Percentiles rank a stretch among this genome's conserved stretches.
Evolutionary conservation across 192 early-diverging fungal species (phyloP).

Genomic region (Rhizoclosmatium globosum): DNA sequence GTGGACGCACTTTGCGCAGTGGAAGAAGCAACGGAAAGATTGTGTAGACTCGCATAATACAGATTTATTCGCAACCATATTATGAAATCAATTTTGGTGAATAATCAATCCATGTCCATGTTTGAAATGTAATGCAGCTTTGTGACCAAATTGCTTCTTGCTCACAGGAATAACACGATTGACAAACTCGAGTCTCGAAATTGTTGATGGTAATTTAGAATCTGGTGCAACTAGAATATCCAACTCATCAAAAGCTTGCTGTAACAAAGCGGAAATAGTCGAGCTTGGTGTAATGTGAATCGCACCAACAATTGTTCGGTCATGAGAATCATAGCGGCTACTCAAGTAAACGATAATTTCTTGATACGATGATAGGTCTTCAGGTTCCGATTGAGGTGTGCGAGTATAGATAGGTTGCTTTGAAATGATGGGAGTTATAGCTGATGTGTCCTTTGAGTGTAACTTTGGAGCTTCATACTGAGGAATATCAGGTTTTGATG

Average conservation of each 20-base stretch:
- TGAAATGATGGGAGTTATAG: too few relatives aligned
- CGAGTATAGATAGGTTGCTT: neutral
- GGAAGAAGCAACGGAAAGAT: neutral
- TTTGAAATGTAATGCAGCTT: conserved; percentile 9
- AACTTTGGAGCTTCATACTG: too few relatives aligned
- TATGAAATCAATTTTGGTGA: neutral
- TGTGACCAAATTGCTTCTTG: conserved; percentile 14
- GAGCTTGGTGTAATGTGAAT: neutral
- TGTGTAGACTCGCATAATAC: neutral
- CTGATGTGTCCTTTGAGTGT: too few relatives aligned
- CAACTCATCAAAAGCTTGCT: neutral
- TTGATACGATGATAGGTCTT: neutral
- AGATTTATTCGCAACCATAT: neutral
- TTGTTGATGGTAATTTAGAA: neutral
- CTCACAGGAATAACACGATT: neutral
- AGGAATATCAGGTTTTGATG: neutral
- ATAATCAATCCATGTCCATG: neutral
- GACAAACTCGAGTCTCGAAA: neutral
- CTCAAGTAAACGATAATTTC: conserved; percentile 15
- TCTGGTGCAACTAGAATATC: neutral
- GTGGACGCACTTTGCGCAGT: neutral
- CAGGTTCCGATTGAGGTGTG: neutral
- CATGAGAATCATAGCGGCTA: neutral
- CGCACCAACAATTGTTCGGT: conserved; percentile 8
- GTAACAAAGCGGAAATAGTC: conserved; percentile 1